Evolutionary conservation across 441 rosid species (phyloP).

Genomic region (Eruca vesicaria): DNA sequence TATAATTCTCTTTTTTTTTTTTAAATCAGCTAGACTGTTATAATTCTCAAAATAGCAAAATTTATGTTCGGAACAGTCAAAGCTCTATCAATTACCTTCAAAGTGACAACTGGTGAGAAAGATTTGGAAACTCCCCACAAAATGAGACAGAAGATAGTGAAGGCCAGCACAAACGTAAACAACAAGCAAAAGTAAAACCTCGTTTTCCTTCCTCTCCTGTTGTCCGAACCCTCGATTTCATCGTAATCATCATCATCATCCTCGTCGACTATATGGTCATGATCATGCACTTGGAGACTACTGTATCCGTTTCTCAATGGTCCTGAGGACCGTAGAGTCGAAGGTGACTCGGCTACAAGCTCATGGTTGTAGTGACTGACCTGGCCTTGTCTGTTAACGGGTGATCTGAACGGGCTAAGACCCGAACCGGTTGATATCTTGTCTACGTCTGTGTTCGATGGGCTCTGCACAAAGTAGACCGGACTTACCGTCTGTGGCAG

Average conservation of each 20-base stretch:
- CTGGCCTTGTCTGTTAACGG: too few species aligned
- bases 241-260: slow-evolving; percentile 42
- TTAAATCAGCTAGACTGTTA: too few species aligned
- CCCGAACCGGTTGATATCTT: slow-evolving; percentile 73
- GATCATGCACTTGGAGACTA: slow-evolving; percentile 41
- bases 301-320: slow-evolving; percentile 67
- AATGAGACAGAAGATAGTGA: slow-evolving; percentile 61
- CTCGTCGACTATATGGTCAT: neutral
- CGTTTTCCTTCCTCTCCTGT: slow-evolving; percentile 31
- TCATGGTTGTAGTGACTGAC: too few species aligned
- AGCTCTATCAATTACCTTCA: slow-evolving; percentile 48
- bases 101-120: slow-evolving; percentile 54
- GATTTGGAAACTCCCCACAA: slow-evolving; percentile 79
- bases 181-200: slow-evolving; percentile 53
- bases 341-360: slow-evolving; percentile 54
- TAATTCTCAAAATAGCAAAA: neutral
- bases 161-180: slow-evolving; percentile 50
- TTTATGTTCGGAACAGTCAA: neutral
- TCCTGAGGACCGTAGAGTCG: slow-evolving; percentile 58
- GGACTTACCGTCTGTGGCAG: slow-evolving; percentile 41
- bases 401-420: slow-evolving; percentile 50
- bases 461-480: slow-evolving; percentile 78
- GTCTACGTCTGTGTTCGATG: slow-evolving; percentile 69
- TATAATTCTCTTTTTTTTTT: too few species aligned
- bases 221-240: slow-evolving; percentile 25